Percentiles rank a stretch among this genome's conserved stretches.
phyloP scores from a whole-genome alignment of 768 basidiomycete genomes.

The Kwoniella pini region DNA sequence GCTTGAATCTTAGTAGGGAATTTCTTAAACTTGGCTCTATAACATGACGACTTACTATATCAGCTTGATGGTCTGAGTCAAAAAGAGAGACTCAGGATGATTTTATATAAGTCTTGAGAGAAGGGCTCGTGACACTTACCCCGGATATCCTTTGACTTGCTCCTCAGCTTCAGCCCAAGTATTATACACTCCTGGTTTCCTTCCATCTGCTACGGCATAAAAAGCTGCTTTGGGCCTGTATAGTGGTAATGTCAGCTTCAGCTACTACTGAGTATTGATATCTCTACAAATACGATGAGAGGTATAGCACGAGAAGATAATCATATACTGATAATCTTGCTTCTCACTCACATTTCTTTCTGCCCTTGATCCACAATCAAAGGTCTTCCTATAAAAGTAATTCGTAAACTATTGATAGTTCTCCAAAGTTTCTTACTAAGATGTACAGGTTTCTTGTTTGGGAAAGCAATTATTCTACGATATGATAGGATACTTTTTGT shows the following conservation, averaged over 20 bases:
- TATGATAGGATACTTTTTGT: too few species aligned
- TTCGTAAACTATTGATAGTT: not conserved
- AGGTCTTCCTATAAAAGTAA: conserved; percentile 12
- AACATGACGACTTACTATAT: not conserved
- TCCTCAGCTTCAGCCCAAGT: conserved; percentile 74
- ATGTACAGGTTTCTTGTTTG: not conserved
- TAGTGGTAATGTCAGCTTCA: not conserved
- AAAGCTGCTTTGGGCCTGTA: conserved; percentile 59
- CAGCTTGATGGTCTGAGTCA: not conserved
- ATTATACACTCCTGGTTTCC: conserved; percentile 65
- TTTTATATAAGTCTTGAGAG: not conserved
- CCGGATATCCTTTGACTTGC: conserved; percentile 67
- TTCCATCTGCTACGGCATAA: conserved; percentile 74
- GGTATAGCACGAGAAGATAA: too few species aligned
- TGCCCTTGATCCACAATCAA: not conserved
- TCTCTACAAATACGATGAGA: too few species aligned
- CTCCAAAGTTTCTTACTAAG: conserved; percentile 4
- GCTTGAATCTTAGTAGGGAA: conserved; percentile 65
- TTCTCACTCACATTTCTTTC: conserved; percentile 10
- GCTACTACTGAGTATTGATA: too few species aligned
- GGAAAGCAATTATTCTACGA: not conserved
- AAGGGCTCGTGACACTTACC: conserved; percentile 26
- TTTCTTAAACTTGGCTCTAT: conserved; percentile 66
- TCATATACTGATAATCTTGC: too few species aligned
- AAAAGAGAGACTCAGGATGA: too few species aligned